These are phyloP conservation scores for Ophiocordyceps robertsii DNA, from an alignment of 2,329 filamentous ascomycete species.

Conservation along the genomic window DNA sequence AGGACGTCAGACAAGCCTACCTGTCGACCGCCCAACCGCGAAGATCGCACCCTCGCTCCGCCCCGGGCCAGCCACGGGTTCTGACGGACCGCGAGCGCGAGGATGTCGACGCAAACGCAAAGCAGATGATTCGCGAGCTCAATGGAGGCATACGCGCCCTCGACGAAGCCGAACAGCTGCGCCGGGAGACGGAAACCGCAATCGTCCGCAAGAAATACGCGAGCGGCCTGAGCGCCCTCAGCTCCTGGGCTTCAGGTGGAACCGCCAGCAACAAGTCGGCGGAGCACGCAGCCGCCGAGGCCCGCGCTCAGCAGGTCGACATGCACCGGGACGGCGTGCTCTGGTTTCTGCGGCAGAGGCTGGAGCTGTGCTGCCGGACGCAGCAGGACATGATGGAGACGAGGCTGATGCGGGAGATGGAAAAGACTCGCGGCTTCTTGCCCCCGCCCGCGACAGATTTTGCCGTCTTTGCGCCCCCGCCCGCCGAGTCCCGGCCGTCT, in stretches of 20 bases:
- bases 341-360: slow-evolving; percentile 62
- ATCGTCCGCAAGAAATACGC: slow-evolving; percentile 60
- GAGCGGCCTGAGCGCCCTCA: slow-evolving; percentile 48
- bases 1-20: slow-evolving; percentile 76
- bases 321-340: slow-evolving; percentile 71
- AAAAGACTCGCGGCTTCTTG: slow-evolving; percentile 77
- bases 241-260: slow-evolving; percentile 53
- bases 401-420: slow-evolving; percentile 67
- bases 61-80: slow-evolving; percentile 33
- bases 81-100: slow-evolving; percentile 75
- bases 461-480: slow-evolving; percentile 15
- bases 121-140: slow-evolving; percentile 72
- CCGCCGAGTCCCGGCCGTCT: slow-evolving; percentile 3
- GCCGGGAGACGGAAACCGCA: slow-evolving; percentile 60
- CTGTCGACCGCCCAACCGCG: slow-evolving; percentile 66
- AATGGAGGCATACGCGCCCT: slow-evolving; percentile 70
- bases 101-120: slow-evolving; percentile 76
- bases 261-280: slow-evolving; percentile 32
- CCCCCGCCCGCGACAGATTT: slow-evolving; percentile 18
- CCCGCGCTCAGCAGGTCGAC: slow-evolving; percentile 48
- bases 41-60: slow-evolving; percentile 33
- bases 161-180: slow-evolving; percentile 68
- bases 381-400: slow-evolving; percentile 93
- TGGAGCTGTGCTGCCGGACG: slow-evolving; percentile 63
- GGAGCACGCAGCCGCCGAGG: slow-evolving; percentile 64